Base-by-base conservation (phyloP, 345 rosid species). In the Punica granatum region DNA sequence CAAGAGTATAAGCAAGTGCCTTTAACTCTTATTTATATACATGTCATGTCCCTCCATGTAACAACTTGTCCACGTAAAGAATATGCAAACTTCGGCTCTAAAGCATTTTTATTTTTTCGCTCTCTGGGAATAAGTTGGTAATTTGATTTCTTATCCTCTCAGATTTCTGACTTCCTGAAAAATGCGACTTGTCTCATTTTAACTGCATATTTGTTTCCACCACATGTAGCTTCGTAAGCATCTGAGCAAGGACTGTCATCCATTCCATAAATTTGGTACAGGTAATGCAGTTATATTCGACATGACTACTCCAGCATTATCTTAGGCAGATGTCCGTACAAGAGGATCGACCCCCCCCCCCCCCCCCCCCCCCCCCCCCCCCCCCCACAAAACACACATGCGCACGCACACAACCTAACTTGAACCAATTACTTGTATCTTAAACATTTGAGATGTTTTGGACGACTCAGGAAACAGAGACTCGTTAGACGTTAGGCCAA, bases 401-500 rank as follows among this genome's bases (percentile, higher is more conserved):
- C n/a, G n/a, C n/a, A n/a, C n/a, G n/a, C n/a, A n/a, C n/a, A n/a
- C n/a, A n/a, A n/a, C n/a, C n/a, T 44, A 44, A 44, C 49, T 16
- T 11, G 19, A 44, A 44, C 49, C 49, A 3, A 13, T 11, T 11
- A 8, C 9, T 16, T 12, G 5, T 49, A 13, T 56, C 33, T 56
- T 26, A 11, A n/a, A 26, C 61, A 26, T 56, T 49, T 56, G 34
- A 5, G 19, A 56, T 56, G 34, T 67, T 56, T 71, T 67, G 10
- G 19, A 36, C 39, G 43, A 26, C 49, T 13, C 46, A 92, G 98
- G 98, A 63, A 92, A 90, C 66, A 84, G 83, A 86, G 84, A 90
- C 58, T 90, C 95, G 37, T 76, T 90, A 79, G 87, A 84, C 65
- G 90, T 88, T 68, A 73, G 74, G 44, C 98, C 98, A 41, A 88